These are phyloP conservation scores for Aspergillus fructus DNA, from an alignment of 2,329 filamentous ascomycete species.

Conservation along the genomic window DNA sequence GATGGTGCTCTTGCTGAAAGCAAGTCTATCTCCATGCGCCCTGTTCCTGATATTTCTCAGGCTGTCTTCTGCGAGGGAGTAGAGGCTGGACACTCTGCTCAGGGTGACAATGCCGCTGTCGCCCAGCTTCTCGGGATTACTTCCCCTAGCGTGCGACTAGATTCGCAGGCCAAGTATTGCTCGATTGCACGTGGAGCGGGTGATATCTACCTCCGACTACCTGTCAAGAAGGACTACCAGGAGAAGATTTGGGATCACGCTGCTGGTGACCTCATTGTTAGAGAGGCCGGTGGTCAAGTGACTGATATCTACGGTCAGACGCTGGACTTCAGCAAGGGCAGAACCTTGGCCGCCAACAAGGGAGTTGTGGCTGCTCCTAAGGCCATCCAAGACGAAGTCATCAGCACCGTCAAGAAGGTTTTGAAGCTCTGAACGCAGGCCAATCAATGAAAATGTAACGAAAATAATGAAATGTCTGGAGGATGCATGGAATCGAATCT, in stretches of 20 bases:
- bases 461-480: slow-evolving; percentile 11
- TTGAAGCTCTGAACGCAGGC: slow-evolving; percentile 50
- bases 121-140: slow-evolving; percentile 84
- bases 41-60: slow-evolving; percentile 68
- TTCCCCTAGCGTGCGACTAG: slow-evolving; percentile 87
- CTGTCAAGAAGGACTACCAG: slow-evolving; percentile 81
- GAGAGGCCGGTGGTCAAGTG: slow-evolving; percentile 89
- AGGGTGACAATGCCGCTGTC: slow-evolving; percentile 83
- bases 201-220: slow-evolving; percentile 89
- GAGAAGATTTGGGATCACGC: slow-evolving; percentile 99
- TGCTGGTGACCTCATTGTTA: slow-evolving; percentile 88
- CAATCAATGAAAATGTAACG: slow-evolving; percentile 12
- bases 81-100: slow-evolving; percentile 86
- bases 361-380: slow-evolving; percentile 87
- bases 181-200: slow-evolving; percentile 91
- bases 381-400: slow-evolving; percentile 71
- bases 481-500: slow-evolving; percentile 17
- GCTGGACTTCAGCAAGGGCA: slow-evolving; percentile 81
- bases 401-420: slow-evolving; percentile 79
- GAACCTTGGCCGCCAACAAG: slow-evolving; percentile 87
- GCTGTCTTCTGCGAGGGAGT: slow-evolving; percentile 97
- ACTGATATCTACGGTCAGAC: slow-evolving; percentile 83
- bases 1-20: slow-evolving; percentile 43
- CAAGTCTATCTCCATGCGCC: slow-evolving; percentile 75
- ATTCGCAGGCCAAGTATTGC: slow-evolving; percentile 97